phyloP scores from a whole-genome alignment of 179 eudicot genomes.

The Amaranthus tricolor region DNA sequence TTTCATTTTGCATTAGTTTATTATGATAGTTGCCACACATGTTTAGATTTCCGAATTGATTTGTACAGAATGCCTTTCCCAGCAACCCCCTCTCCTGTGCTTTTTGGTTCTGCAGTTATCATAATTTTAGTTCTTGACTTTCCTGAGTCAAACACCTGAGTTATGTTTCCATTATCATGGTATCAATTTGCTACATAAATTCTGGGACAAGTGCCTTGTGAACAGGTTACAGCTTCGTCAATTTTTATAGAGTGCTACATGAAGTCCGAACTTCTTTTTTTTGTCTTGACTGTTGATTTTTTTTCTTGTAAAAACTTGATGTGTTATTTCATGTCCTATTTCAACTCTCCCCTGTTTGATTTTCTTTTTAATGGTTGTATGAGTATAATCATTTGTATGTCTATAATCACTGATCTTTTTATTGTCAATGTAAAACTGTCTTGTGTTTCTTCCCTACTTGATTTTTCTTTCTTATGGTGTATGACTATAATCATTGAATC shows the following conservation, averaged over 20 bases:
- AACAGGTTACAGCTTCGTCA: neutral
- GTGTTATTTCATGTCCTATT: neutral
- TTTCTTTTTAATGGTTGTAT: neutral
- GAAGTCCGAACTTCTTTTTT: neutral
- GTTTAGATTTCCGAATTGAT: neutral
- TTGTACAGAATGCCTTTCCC: neutral
- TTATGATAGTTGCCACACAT: neutral
- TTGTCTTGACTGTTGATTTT: neutral
- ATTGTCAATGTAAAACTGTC: neutral
- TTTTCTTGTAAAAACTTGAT: neutral
- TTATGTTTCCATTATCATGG: neutral
- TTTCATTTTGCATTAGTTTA: neutral
- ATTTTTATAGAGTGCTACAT: neutral
- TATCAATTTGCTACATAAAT: neutral
- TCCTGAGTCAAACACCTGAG: neutral
- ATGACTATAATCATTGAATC: neutral
- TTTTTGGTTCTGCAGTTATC: neutral
- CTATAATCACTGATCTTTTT: neutral
- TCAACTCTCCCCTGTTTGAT: neutral
- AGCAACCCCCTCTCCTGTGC: neutral
- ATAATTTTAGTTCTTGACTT: neutral
- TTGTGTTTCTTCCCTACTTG: neutral
- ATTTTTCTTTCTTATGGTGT: slow-evolving; percentile 3
- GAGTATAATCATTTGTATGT: neutral
- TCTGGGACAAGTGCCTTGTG: neutral